Evolutionary conservation across 2,329 filamentous ascomycete genomes (phyloP).

Genomic region (Nectriaceae sp.): DNA sequence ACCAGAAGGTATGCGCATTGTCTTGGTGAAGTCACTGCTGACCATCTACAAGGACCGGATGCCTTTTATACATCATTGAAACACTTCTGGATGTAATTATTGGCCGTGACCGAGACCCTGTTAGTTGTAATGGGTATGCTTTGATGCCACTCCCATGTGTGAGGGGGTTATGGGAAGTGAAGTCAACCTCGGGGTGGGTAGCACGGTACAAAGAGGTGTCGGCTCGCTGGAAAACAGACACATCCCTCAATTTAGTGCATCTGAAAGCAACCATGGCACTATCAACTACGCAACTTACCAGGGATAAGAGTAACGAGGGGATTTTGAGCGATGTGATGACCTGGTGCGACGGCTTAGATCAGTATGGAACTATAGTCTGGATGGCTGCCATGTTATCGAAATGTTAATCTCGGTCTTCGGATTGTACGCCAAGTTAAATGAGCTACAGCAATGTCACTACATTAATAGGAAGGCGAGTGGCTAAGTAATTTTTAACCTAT

Average conservation of each 20-base stretch:
- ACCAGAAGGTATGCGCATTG: conserved; percentile 10
- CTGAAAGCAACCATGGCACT: background rate
- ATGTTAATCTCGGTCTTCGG: too few relatives aligned
- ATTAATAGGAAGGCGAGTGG: too few relatives aligned
- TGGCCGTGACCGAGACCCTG: background rate
- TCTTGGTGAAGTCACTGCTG: background rate
- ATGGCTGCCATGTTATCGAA: conserved; percentile 8
- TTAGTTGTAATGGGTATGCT: too few relatives aligned
- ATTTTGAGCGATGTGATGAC: conserved; percentile 1
- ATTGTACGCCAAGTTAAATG: too few relatives aligned
- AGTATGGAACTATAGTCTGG: conserved; percentile 10
- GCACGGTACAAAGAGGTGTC: conserved; percentile 1
- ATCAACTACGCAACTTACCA: background rate
- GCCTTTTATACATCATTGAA: conserved; percentile 14
- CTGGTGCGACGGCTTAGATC: conserved; percentile 13
- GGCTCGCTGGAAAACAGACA: background rate
- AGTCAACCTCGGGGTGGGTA: conserved; percentile 11
- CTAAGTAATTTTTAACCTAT: too few relatives aligned
- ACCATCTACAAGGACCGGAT: conserved; percentile 6
- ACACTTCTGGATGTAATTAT: conserved; percentile 16
- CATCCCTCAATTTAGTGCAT: background rate
- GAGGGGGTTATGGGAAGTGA: conserved; percentile 19
- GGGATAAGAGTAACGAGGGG: background rate
- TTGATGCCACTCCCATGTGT: conserved; percentile 16
- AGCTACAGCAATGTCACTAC: too few relatives aligned